Conservation (phyloP, 2,329 filamentous ascomycete genomes). For the Ophiocordyceps unilateralis region DNA sequence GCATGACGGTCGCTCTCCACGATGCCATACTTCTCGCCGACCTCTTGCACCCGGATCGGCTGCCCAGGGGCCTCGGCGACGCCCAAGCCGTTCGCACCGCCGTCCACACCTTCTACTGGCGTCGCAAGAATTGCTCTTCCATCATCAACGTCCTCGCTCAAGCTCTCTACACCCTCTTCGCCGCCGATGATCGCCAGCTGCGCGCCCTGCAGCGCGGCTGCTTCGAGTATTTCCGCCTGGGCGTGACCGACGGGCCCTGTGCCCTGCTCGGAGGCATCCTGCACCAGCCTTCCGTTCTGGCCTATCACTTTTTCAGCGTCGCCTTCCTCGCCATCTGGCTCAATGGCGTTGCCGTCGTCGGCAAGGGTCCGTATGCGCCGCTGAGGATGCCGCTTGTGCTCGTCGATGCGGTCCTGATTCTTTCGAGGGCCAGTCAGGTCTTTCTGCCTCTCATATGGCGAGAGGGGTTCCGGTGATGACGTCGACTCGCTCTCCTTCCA, state of each 20-base stretch:
- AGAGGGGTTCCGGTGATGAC: conserved; percentile 28
- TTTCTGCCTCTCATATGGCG: conserved; percentile 68
- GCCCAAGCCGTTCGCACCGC: conserved; percentile 46
- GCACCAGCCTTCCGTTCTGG: conserved; percentile 56
- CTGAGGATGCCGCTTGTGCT: conserved; percentile 40
- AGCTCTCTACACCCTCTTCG: conserved; percentile 82
- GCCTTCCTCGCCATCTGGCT: conserved; percentile 76
- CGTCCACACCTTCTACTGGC: conserved; percentile 70
- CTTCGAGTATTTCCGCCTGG: conserved; percentile 77
- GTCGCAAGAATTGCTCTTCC: conserved; percentile 60
- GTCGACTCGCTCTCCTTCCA: not conserved
- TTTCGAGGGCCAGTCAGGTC: conserved; percentile 66
- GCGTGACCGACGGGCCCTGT: conserved; percentile 60
- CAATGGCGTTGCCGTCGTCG: conserved; percentile 21
- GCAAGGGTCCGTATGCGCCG: conserved; percentile 17
- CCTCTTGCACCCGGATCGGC: conserved; percentile 49
- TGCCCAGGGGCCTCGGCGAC: conserved; percentile 51
- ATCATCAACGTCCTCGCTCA: conserved; percentile 98
- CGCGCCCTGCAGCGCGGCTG: conserved; percentile 73
- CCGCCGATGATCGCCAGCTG: conserved; percentile 63
- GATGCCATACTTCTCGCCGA: conserved; percentile 67
- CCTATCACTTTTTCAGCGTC: conserved; percentile 89
- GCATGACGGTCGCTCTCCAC: conserved; percentile 95
- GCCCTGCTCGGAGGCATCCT: conserved; percentile 72
- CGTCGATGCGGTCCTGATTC: conserved; percentile 48